phyloP scores from a whole-genome alignment of 2,329 filamentous ascomycete species.

The Penicillium paneum region DNA sequence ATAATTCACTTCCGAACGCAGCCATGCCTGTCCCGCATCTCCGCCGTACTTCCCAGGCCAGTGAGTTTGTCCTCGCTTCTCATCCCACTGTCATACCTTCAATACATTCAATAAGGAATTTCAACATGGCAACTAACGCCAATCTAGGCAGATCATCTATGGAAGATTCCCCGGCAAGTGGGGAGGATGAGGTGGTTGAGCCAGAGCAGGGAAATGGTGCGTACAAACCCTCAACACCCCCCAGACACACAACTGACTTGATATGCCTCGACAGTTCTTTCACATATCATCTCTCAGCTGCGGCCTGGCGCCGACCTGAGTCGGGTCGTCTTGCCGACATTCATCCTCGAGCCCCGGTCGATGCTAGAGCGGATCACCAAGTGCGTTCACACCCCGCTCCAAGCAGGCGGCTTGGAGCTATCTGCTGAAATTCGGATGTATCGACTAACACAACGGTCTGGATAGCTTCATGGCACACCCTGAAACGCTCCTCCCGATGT shows the following conservation, averaged over 20 bases:
- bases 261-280: conserved; percentile 63
- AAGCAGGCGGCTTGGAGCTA: neutral
- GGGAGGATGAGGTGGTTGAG: conserved; percentile 80
- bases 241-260: conserved; percentile 4
- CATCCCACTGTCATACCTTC: neutral
- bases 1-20: conserved; percentile 21
- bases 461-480: conserved; percentile 97
- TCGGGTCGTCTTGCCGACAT: conserved; percentile 90
- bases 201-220: conserved; percentile 89
- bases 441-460: neutral
- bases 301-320: conserved; percentile 93
- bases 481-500: conserved; percentile 86
- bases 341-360: conserved; percentile 94
- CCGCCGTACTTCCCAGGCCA: conserved; percentile 38
- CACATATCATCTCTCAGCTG: conserved; percentile 95
- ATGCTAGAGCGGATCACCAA: conserved; percentile 99
- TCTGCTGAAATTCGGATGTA: neutral
- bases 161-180: conserved; percentile 52
- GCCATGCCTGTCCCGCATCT: conserved; percentile 38
- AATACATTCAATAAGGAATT: conserved; percentile 1
- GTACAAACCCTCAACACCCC: neutral
- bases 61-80: conserved; percentile 27
- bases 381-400: conserved; percentile 52
- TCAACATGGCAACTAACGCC: conserved; percentile 26
- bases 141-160: conserved; percentile 53